Evolutionary conservation across 305 asterid genomes (phyloP).

Genomic region (Salvia sclarea): DNA sequence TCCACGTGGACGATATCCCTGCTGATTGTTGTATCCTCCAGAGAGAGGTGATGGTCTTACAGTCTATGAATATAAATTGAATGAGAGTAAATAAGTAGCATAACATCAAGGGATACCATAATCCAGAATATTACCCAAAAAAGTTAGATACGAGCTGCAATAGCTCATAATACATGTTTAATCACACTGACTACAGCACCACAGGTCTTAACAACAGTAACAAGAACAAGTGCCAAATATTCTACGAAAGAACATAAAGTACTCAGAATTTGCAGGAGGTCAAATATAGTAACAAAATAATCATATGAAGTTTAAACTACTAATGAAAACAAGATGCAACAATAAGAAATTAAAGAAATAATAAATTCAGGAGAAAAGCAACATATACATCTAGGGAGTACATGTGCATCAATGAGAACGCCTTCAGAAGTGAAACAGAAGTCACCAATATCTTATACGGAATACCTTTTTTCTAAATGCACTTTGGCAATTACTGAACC

Average conservation of each 20-base stretch:
- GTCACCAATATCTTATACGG: constrained; percentile 18
- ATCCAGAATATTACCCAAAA: neutral
- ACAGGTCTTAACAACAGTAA: neutral
- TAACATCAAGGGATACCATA: neutral
- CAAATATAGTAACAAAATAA: neutral
- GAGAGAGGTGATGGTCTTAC: constrained; percentile 73
- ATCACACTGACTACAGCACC: constrained; percentile 2
- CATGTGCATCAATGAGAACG: neutral
- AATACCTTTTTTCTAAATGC: constrained; percentile 9
- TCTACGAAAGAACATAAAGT: constrained; percentile 1
- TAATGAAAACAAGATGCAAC: neutral
- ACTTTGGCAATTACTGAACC: constrained; percentile 17
- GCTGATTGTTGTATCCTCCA: constrained; percentile 74
- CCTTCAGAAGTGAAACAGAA: constrained; percentile 20
- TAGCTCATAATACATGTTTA: constrained; percentile 6
- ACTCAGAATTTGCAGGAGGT: neutral
- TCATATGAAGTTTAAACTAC: constrained; percentile 15
- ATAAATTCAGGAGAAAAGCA: constrained; percentile 14
- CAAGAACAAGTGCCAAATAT: neutral
- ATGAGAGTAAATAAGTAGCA: constrained; percentile 25
- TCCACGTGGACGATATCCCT: constrained; percentile 80
- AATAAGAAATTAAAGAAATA: neutral
- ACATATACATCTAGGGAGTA: neutral
- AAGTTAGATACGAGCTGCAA: constrained; percentile 6
- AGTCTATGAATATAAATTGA: constrained; percentile 44